phyloP scores from a whole-genome alignment of 2,329 filamentous ascomycete species.

The Alternaria gaisen region DNA sequence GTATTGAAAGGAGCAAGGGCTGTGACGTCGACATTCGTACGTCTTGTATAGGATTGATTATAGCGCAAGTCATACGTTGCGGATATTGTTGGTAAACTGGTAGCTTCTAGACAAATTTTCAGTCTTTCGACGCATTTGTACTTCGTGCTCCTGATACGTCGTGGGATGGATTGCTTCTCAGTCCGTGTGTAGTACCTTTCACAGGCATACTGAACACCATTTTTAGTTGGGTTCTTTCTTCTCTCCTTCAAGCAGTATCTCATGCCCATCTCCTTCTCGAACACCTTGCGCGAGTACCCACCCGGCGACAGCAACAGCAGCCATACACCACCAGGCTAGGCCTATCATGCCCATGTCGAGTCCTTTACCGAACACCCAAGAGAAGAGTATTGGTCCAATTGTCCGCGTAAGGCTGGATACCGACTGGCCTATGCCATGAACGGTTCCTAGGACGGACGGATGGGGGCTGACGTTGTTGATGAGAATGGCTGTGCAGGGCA shows the following conservation, averaged over 20 bases:
- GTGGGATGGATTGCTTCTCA: background rate
- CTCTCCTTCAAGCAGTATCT: conserved; percentile 67
- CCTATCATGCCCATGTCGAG: conserved; percentile 66
- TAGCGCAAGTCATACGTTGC: background rate
- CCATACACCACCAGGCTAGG: conserved; percentile 66
- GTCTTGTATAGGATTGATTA: background rate
- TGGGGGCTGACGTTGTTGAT: conserved; percentile 61
- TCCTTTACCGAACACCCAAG: conserved; percentile 68
- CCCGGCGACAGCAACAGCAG: conserved; percentile 60
- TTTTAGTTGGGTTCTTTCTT: background rate
- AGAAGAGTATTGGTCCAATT: conserved; percentile 68
- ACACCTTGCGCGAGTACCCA: conserved; percentile 64
- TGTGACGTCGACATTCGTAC: background rate
- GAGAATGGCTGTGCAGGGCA: conserved; percentile 67
- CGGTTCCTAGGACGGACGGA: conserved; percentile 62
- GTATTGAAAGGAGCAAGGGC: accelerated
- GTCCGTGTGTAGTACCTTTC: background rate
- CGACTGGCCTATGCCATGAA: conserved; percentile 68
- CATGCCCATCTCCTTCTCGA: conserved; percentile 69
- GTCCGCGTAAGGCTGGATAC: conserved; percentile 67
- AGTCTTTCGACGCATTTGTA: background rate
- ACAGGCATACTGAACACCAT: accelerated
- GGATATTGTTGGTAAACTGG: background rate
- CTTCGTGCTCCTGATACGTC: background rate
- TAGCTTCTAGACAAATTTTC: background rate